Evolutionary conservation across 1,284 basidiomycete genomes (phyloP).

Genomic region (Malassezia psittaci): DNA sequence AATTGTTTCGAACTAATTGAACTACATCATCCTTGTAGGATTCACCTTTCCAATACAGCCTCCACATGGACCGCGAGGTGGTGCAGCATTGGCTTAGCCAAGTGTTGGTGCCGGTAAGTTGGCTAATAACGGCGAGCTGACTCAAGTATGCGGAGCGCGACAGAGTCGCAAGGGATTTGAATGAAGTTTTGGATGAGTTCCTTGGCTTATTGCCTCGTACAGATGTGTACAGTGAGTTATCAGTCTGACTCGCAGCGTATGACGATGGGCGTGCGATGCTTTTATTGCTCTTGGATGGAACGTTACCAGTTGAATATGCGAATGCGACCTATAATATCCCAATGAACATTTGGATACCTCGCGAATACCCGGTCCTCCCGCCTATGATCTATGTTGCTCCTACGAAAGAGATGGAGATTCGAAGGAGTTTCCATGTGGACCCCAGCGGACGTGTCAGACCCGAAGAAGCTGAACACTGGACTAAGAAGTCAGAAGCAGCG

Average conservation of each 20-base stretch:
- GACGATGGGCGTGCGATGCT: slow-evolving; percentile 88
- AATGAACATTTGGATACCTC: slow-evolving; percentile 64
- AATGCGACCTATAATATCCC: slow-evolving; percentile 82
- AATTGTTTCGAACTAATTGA: too few species aligned
- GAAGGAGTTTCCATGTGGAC: slow-evolving; percentile 65
- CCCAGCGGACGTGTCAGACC: slow-evolving; percentile 65
- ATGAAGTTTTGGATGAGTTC: slow-evolving; percentile 57
- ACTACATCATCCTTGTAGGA: too few species aligned
- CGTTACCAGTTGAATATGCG: slow-evolving; percentile 75
- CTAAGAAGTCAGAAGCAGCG: slow-evolving; percentile 44
- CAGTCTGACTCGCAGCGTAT: slow-evolving; percentile 56
- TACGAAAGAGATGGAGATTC: slow-evolving; percentile 81
- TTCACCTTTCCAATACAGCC: background rate
- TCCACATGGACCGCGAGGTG: slow-evolving; percentile 34
- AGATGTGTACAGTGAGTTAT: slow-evolving; percentile 63
- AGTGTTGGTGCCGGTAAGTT: slow-evolving; percentile 27
- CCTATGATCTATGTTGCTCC: slow-evolving; percentile 91
- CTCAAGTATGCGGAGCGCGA: slow-evolving; percentile 57
- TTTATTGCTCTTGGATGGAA: slow-evolving; percentile 77
- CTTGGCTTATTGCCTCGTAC: slow-evolving; percentile 72
- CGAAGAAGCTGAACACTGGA: slow-evolving; percentile 69
- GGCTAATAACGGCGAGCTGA: background rate
- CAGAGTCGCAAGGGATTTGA: slow-evolving; percentile 58
- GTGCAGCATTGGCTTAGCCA: slow-evolving; percentile 40
- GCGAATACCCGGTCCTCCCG: slow-evolving; percentile 52